Evolutionary conservation across 2,329 filamentous ascomycete species (phyloP).

Genomic region (Pseudocercospora musae): DNA sequence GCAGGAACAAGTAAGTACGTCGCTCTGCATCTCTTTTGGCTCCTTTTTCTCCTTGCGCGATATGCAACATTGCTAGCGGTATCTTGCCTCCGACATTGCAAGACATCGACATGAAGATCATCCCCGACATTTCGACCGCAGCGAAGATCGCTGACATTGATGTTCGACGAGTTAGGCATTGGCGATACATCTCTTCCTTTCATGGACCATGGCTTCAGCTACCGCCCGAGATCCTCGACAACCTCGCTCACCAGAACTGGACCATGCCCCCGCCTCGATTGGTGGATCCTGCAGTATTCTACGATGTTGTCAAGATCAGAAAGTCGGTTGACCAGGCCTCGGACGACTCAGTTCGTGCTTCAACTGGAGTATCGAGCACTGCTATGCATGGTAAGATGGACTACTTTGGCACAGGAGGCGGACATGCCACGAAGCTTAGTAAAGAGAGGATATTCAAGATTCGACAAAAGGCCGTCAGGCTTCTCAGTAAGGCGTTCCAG

Average conservation of each 20-base stretch:
- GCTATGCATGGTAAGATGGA: slow-evolving; percentile 53
- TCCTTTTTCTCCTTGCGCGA: not conserved
- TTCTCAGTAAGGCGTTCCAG: slow-evolving; percentile 72
- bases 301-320: slow-evolving; percentile 79
- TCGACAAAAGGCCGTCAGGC: slow-evolving; percentile 74
- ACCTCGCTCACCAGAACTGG: slow-evolving; percentile 75
- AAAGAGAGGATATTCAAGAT: slow-evolving; percentile 74
- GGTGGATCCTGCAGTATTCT: slow-evolving; percentile 77
- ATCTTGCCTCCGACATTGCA: not conserved
- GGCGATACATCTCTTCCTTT: slow-evolving; percentile 80
- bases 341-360: slow-evolving; percentile 71
- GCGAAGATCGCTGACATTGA: not conserved
- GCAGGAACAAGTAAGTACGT: slow-evolving; percentile 64
- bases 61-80: not conserved
- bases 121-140: not conserved
- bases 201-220: slow-evolving; percentile 81
- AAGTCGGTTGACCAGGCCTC: slow-evolving; percentile 76
- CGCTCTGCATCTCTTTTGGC: slow-evolving; percentile 12
- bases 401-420: slow-evolving; percentile 51
- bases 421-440: slow-evolving; percentile 61
- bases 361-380: slow-evolving; percentile 67
- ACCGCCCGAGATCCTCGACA: slow-evolving; percentile 73
- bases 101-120: not conserved
- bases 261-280: slow-evolving; percentile 71
- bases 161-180: slow-evolving; percentile 58